Evolutionary conservation across 768 basidiomycete genomes (phyloP).

Genomic region (Wakefieldia striispora): DNA sequence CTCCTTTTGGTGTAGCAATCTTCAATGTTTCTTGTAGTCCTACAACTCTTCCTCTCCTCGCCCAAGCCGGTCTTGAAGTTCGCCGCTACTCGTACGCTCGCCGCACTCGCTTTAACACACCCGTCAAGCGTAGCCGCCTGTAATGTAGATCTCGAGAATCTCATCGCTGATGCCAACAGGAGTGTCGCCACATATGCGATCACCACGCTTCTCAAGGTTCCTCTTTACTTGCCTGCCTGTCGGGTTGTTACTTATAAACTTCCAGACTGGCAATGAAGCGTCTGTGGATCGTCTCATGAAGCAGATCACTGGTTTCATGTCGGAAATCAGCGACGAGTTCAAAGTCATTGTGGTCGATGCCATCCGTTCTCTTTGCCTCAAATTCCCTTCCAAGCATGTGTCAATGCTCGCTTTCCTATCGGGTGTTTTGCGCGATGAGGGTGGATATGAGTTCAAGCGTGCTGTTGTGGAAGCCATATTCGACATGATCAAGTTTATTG

Average conservation of each 20-base stretch:
- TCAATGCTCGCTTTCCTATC: constrained; percentile 98
- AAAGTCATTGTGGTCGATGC: constrained; percentile 99
- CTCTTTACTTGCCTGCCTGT: not conserved
- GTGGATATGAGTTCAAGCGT: constrained; percentile 99
- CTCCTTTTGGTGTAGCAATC: not conserved
- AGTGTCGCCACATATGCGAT: constrained; percentile 98
- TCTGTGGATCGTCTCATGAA: constrained; percentile 99
- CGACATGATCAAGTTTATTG: constrained; percentile 99
- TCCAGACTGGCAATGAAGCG: constrained; percentile 95
- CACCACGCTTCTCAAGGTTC: constrained; percentile 92
- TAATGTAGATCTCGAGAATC: constrained; percentile 94
- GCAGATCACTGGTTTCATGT: constrained; percentile 98
- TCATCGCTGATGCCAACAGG: constrained; percentile 93
- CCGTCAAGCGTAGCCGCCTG: constrained; percentile 85
- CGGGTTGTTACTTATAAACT: constrained; percentile 5
- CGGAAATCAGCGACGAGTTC: constrained; percentile 99
- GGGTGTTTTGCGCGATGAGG: constrained; percentile 95
- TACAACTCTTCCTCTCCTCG: constrained; percentile 94
- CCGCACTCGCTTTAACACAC: constrained; percentile 81
- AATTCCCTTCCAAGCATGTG: constrained; percentile 95
- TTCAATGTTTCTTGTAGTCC: constrained; percentile 48
- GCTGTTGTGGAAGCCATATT: constrained; percentile 99
- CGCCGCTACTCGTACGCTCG: constrained; percentile 94
- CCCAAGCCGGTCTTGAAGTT: constrained; percentile 96
- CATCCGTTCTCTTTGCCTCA: constrained; percentile 96